Base-by-base conservation (phyloP, 78 protist genomes). In the Dictyostelium purpureum region DNA sequence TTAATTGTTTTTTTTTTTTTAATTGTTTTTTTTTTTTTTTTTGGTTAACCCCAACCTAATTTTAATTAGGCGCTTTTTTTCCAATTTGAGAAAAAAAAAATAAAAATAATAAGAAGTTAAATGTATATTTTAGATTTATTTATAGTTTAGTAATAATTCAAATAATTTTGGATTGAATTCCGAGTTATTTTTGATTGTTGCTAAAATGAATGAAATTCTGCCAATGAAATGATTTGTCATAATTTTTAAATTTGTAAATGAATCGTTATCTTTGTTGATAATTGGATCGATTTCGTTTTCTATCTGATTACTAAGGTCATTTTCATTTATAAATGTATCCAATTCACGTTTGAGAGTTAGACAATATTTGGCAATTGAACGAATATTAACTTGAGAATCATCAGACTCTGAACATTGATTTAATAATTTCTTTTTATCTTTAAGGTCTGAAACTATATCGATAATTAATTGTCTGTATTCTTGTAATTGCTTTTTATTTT, bases 131-230 rank as follows among this genome's bases (percentile, higher is more conserved):
- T 47, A 47, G 12, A 14, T 47, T 47, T 47, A 47, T 47, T 47
- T 47, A 47, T 31, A 33, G 45, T 28, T 63, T 63, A 63, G 33
- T 63, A 63, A 63, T 63, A 63, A 63, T 63, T 63, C 43, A 19
- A 33, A 63, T 26, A 63, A 33, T 33, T 6, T 31, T 31, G 71
- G 33, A 63, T 63, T 63, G 38, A 63, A 63, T 67, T 67, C 54
- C 38, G 76, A 38, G 38, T n/a, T 67, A 19, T 45, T 28, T 7
- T n/a, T 14, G 33, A 75, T 52, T 6, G 28, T 45, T 21, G 47
- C 33, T 35, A 75, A 75, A 14, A 75, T 75, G 16, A 75, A 9
- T 33, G n/a, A n/a, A 66, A 75, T 75, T 45, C 81, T 54, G 10
- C 26, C 18, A 18, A 51, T 51, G 18, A 75, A 75, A 7, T 51